Evolutionary conservation across 2,329 filamentous ascomycete genomes (phyloP).

Genomic region (Proliferodiscus dingleyae): DNA sequence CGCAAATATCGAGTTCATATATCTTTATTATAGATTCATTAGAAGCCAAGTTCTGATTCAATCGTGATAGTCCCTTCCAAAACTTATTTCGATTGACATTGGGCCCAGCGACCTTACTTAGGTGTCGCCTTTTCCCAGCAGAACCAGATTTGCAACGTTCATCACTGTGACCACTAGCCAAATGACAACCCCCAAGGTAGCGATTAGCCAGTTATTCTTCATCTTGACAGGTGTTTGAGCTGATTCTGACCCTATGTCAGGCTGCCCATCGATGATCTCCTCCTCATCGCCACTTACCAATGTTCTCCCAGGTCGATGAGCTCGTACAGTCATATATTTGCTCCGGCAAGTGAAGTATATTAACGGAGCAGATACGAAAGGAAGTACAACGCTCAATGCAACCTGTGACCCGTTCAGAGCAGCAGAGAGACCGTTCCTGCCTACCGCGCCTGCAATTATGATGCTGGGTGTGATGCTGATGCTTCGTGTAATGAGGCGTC

Average conservation of each 20-base stretch:
- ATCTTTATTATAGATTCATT: too few relatives aligned
- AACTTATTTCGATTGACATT: too few relatives aligned
- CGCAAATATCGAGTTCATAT: too few relatives aligned
- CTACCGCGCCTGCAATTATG: conserved; percentile 76
- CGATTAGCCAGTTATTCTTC: conserved; percentile 66
- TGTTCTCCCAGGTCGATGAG: background rate
- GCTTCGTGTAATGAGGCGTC: conserved; percentile 69
- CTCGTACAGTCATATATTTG: conserved; percentile 64
- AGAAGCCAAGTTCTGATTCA: too few relatives aligned
- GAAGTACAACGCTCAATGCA: conserved; percentile 70
- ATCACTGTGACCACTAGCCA: conserved; percentile 73
- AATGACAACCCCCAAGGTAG: conserved; percentile 53
- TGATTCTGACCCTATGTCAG: background rate
- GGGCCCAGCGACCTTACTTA: too few relatives aligned
- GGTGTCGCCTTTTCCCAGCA: conserved; percentile 45
- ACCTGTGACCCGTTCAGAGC: conserved; percentile 76
- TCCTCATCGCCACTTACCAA: conserved; percentile 17
- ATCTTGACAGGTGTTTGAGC: conserved; percentile 41
- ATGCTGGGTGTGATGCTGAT: conserved; percentile 81
- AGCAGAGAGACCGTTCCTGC: conserved; percentile 61
- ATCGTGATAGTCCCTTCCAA: too few relatives aligned
- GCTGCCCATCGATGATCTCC: conserved; percentile 25
- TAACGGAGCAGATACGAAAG: conserved; percentile 76
- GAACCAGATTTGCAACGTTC: conserved; percentile 72
- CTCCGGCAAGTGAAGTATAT: conserved; percentile 80